phyloP scores from a whole-genome alignment of 192 early-diverging fungal species.

The Linnemannia zychae region DNA sequence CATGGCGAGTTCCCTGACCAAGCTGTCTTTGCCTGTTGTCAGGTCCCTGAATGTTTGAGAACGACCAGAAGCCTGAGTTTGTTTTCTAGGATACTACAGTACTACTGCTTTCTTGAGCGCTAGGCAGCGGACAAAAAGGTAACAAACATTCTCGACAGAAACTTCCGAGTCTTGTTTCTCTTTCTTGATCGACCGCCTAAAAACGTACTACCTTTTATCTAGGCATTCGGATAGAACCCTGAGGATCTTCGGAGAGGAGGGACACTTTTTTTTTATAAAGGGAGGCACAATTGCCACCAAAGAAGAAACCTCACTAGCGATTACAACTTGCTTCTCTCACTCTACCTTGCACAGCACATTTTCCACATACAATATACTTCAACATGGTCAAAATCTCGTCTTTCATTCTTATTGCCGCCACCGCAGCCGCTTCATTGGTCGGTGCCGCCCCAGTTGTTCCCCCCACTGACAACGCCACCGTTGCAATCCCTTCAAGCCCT shows the following conservation, averaged over 20 bases:
- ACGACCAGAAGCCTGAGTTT: conserved; percentile 1
- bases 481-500: background rate
- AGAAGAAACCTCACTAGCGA: background rate
- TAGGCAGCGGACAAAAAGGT: background rate
- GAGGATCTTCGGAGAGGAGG: background rate
- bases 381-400: conserved; percentile 12
- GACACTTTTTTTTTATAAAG: background rate
- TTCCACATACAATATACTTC: no score
- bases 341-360: no score
- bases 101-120: background rate
- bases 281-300: background rate
- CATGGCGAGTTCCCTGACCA: background rate
- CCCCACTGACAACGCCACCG: background rate
- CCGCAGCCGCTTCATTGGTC: conserved; percentile 12
- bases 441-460: conserved; percentile 11
- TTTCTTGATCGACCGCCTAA: background rate
- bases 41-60: background rate
- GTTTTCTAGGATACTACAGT: no score
- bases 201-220: no score
- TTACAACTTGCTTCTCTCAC: no score
- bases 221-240: background rate
- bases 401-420: conserved; percentile 8
- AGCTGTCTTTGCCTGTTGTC: background rate
- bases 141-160: background rate
- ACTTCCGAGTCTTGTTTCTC: background rate